Evolutionary conservation across 2,329 filamentous ascomycete genomes (phyloP), one percentile per base, ranked within the genome.

Genomic region (Fusarium tricinctum): DNA sequence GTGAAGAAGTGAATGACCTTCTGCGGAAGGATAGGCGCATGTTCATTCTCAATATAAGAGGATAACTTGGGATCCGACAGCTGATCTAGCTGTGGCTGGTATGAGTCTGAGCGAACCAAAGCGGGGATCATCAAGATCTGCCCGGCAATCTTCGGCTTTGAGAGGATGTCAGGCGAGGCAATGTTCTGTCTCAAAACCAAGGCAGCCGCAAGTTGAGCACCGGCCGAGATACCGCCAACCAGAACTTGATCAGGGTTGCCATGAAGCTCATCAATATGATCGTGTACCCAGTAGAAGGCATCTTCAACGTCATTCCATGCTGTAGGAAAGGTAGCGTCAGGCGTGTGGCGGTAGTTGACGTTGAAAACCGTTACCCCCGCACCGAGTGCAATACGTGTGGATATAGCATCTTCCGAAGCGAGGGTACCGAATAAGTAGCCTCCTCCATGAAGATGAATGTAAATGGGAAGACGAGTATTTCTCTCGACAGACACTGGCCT

Each of bases 291-390:
- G 15, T 80, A 76, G 23, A 87, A 84, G 0, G 83, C 82, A 52
- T 88, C 87, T 65, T 86, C 82, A 0, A 78, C 75, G 51, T 90
- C 88, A 47, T 84, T 58, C 82, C 82, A 87, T 0, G 83, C 80
- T 0, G 80, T 83, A 0, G 87, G 87, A 59, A 83, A 89, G 0
- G 57, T 66, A 62, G 82, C 74, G 55, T 88, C 83, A 0, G 86
- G 86, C 0, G 86, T 87, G 73, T 89, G 86, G 2, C 87, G 83
- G 72, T 89, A 89, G 58, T 87, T 86, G n/a, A 88, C 77, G 56
- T 87, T 85, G 6, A 88, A 56, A 0, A 88, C 84, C 0, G 84
- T 72, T 3, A 83, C 78, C 4, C 74, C 73, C 0, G 78, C 71
- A 3, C 78, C 76, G 17, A 81, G 71, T 1, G 85, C 83, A n/a